A percentile compares a stretch with the other conserved stretches of the same genome.
Evolutionary conservation across 495 filamentous ascomycete species (phyloP).

Genomic region (Xylaria nigripes): DNA sequence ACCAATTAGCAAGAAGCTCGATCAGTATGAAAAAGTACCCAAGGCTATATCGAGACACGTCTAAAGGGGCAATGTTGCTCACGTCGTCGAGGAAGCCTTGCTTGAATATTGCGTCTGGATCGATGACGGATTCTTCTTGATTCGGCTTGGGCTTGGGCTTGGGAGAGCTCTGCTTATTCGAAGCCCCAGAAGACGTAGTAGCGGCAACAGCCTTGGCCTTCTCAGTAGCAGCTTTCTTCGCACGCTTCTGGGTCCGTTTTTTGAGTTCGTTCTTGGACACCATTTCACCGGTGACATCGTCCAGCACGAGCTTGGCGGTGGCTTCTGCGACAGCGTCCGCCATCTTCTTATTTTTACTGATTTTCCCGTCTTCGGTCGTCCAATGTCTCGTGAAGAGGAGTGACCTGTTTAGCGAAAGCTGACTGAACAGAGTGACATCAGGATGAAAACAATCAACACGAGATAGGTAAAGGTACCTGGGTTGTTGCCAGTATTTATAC

Average conservation of each 20-base stretch:
- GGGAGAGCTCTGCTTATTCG: constrained; percentile 31
- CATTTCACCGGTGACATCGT: constrained; percentile 60
- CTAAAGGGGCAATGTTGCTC: background rate
- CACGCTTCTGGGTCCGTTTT: constrained; percentile 54
- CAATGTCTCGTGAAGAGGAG: no score
- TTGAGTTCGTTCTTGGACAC: constrained; percentile 59
- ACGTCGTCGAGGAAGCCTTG: constrained; percentile 66
- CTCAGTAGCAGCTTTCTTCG: constrained; percentile 46
- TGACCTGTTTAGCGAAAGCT: no score
- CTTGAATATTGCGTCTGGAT: constrained; percentile 73
- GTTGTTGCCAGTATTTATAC: no score
- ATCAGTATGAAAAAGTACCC: no score
- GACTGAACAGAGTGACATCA: no score
- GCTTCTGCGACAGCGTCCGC: constrained; percentile 47
- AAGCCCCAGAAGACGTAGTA: background rate
- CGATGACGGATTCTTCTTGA: constrained; percentile 41
- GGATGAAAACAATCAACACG: no score
- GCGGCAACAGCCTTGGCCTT: constrained; percentile 39
- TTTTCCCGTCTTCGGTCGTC: background rate
- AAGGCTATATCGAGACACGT: background rate
- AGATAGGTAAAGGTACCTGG: no score
- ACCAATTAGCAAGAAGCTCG: background rate
- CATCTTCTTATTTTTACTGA: constrained; percentile 30
- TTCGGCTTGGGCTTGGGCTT: constrained; percentile 31
- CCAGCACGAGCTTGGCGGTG: constrained; percentile 52